Base-by-base conservation (phyloP, 2,329 filamentous ascomycete species). In the Colletotrichum musae region DNA sequence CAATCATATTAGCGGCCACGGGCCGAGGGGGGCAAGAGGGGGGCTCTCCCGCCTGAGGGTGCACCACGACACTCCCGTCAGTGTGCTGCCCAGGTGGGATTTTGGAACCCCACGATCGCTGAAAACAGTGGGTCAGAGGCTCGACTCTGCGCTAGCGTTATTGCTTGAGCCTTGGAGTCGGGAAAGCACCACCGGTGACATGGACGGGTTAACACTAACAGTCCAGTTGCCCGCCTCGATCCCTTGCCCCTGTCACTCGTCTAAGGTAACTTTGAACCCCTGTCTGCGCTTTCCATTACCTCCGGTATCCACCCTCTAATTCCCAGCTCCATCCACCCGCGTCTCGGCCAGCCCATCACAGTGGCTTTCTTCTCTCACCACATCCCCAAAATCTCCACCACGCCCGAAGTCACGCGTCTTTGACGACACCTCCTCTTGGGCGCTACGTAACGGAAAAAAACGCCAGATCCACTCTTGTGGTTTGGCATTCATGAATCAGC, bases 231-330 rank as follows among this genome's bases (percentile, higher is more conserved):
- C 32, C 32, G 32, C 32, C 32, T 10, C 28, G 28, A 32, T 32
- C 32, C 32, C 7, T 36, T 36, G 10, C 10, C 32, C 32, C 32
- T 36, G 32, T 10, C 32, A 36, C 32, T 36, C 32, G 32, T 36
- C 32, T 12, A 36, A 18, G 18, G 18, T 18, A 18, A 36, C 5
- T 10, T 36, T 36, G 32, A n/a, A 43, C 41, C 41, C 54, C 39
- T 26, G 21, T 13, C 26, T 24, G 26, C 39, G 56, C 41, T 50
- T 48, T 18, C 58, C 28, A 52, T 60, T 54, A 61, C 39, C 41
- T 61, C 63, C 57, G 58, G 54, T 41, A 36, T 32, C 64, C 58
- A 53, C 43, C 21, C 41, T 32, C 39, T 62, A 62, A 36, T 62
- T 67, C 39, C 64, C 50, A 56, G 39, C 39, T 16, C 51, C 50